A percentile compares a stretch with the other conserved stretches of the same genome.
Evolutionary conservation across 2,329 filamentous ascomycete genomes (phyloP).

Genomic region (Nemania bipapillata): DNA sequence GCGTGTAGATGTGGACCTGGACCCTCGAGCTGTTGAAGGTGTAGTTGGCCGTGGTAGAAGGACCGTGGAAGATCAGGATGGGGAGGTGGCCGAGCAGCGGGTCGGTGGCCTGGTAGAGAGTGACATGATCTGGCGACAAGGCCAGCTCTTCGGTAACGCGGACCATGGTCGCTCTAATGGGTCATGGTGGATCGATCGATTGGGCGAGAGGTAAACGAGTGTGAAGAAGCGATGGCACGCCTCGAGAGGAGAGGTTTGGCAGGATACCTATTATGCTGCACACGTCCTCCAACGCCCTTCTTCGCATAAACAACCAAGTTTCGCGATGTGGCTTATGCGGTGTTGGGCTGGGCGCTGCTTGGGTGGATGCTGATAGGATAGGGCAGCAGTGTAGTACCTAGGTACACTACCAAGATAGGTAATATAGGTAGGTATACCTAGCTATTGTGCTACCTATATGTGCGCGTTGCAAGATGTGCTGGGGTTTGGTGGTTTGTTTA

Average conservation of each 20-base stretch:
- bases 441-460: no score
- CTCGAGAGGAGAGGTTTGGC: slow-evolving; percentile 28
- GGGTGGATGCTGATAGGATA: neutral
- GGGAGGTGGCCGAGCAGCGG: slow-evolving; percentile 82
- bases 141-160: slow-evolving; percentile 80
- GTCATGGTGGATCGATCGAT: slow-evolving; percentile 53
- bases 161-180: slow-evolving; percentile 74
- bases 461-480: slow-evolving; percentile 19
- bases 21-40: slow-evolving; percentile 90
- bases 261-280: slow-evolving; percentile 21
- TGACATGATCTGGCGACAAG: slow-evolving; percentile 82
- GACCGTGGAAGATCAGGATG: slow-evolving; percentile 89
- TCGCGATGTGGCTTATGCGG: slow-evolving; percentile 38
- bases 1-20: slow-evolving; percentile 90
- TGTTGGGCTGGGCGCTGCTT: slow-evolving; percentile 24
- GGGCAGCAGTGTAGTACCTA: neutral
- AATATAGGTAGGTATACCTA: neutral
- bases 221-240: slow-evolving; percentile 30
- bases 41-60: slow-evolving; percentile 87
- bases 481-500: slow-evolving; percentile 40
- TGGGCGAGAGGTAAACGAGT: slow-evolving; percentile 35
- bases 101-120: slow-evolving; percentile 90
- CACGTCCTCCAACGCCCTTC: slow-evolving; percentile 28
- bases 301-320: slow-evolving; percentile 40
- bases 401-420: neutral